phyloP scores from a whole-genome alignment of 2,329 filamentous ascomycete species.

The Claviceps humidiphila region DNA sequence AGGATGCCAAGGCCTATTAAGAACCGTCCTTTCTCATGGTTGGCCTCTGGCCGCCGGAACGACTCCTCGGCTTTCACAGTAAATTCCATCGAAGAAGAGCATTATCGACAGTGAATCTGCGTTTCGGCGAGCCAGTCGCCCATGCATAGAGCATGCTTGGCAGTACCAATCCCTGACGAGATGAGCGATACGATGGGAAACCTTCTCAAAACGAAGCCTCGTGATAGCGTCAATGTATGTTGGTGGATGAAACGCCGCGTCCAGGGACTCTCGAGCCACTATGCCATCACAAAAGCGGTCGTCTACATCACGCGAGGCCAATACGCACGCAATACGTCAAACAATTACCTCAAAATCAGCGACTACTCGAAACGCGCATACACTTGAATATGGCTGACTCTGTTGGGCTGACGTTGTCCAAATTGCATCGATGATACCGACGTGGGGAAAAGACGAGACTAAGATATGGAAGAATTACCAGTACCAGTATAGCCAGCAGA shows the following conservation, averaged over 20 bases:
- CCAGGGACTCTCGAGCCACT: slow-evolving; percentile 47
- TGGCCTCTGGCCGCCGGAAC: slow-evolving; percentile 65
- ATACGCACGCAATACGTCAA: slow-evolving; percentile 39
- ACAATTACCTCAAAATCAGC: slow-evolving; percentile 17
- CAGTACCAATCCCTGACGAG: slow-evolving; percentile 47
- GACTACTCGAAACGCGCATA: too few species aligned
- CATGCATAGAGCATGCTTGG: slow-evolving; percentile 51
- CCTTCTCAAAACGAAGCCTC: slow-evolving; percentile 44
- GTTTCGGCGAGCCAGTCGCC: slow-evolving; percentile 51
- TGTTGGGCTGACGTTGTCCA: slow-evolving; percentile 55
- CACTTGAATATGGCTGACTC: slow-evolving; percentile 34
- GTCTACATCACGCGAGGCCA: slow-evolving; percentile 56
- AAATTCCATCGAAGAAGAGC: slow-evolving; percentile 53
- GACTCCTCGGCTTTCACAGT: slow-evolving; percentile 61
- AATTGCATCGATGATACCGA: slow-evolving; percentile 35
- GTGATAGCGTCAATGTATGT: slow-evolving; percentile 56
- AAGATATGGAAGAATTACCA: slow-evolving; percentile 6
- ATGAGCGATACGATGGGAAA: slow-evolving; percentile 46
- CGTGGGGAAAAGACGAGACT: slow-evolving; percentile 10
- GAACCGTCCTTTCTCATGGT: slow-evolving; percentile 59
- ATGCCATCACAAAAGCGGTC: slow-evolving; percentile 52
- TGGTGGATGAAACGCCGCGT: slow-evolving; percentile 55
- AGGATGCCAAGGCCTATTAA: slow-evolving; percentile 32
- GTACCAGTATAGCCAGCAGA: too few species aligned
- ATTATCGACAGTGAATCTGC: slow-evolving; percentile 56